Evolutionary conservation across 2,329 filamentous ascomycete genomes (phyloP), one percentile per base, ranked within the genome.

Genomic region (Diaporthe vaccinii): DNA sequence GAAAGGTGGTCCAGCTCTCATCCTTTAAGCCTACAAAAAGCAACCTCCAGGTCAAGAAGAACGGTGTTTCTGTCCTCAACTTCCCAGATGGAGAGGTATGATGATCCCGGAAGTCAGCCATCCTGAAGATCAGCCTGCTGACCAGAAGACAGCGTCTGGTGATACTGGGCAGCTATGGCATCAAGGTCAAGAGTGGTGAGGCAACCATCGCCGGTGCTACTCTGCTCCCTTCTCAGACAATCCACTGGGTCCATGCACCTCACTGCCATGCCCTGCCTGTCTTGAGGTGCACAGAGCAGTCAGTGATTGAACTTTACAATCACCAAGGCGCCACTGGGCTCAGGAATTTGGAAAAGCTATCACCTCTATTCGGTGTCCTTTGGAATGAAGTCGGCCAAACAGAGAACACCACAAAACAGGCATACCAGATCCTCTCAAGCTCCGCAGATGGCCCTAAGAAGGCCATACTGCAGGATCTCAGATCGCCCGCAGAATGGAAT

Each of bases 211-310:
- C 91, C 20, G 93, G 94, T 22, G 91, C 93, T 9, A 89, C 87
- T 9, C 81, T 96, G 4, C 84, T 85, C 15, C 81, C 88, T 1
- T 85, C 87, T 0, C 84, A 87, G 36, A 82, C 79, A 1, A 80
- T 85, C 8, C 85, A 89, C 77, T 91, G 89, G 86, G 86, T 94
- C 22, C 91, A 90, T 81, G 92, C 93, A 22, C 90, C 93, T 1
- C 88, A 89, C 57, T 94, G 92, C 51, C 91, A 95, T 80, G 91
- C 94, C 1, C 83, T 96, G 1, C 93, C 93, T 1, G 90, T 93
- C 0, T 86, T 96, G 46, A 85, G 90, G 62, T 91, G 88, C 58
- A 79, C 84, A 0, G 86, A 90, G 61, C 82, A 87, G 14, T 86
- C 87, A 0, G 82, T 80, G 1, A 81, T 94, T 0, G 89, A 93